phyloP scores from a whole-genome alignment of 768 basidiomycete species.

The Sutorius australiensis region DNA sequence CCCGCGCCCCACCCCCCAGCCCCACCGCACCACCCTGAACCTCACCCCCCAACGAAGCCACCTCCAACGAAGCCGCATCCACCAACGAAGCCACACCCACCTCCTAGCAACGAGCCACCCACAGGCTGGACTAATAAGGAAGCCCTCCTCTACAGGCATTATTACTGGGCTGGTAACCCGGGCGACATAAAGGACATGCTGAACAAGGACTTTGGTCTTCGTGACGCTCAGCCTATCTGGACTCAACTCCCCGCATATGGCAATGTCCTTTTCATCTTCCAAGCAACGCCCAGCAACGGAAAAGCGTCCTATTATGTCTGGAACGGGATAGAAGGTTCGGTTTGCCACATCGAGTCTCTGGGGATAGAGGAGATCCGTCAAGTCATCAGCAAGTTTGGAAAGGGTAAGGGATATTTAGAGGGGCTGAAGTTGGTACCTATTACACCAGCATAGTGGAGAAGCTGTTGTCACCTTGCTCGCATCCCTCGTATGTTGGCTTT shows the following conservation, averaged over 20 bases:
- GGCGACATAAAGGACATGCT: background rate
- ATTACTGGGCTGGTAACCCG: background rate
- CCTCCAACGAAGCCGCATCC: no score
- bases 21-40: no score
- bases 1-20: no score
- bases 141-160: background rate
- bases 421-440: background rate
- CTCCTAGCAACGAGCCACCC: background rate
- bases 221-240: background rate
- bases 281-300: background rate
- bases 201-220: background rate
- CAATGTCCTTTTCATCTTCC: constrained; percentile 1
- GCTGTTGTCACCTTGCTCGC: no score
- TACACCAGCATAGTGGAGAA: no score
- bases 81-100: no score
- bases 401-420: background rate
- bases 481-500: no score
- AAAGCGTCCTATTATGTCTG: background rate
- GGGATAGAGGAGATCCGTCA: background rate
- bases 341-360: background rate
- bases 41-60: no score
- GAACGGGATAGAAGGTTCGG: background rate
- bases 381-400: background rate
- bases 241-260: background rate
- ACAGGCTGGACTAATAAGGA: constrained; percentile 1